Percentiles rank a stretch among this genome's conserved stretches.
Conservation (phyloP, 2,329 filamentous ascomycete genomes). For the Aspergillus sp. region DNA sequence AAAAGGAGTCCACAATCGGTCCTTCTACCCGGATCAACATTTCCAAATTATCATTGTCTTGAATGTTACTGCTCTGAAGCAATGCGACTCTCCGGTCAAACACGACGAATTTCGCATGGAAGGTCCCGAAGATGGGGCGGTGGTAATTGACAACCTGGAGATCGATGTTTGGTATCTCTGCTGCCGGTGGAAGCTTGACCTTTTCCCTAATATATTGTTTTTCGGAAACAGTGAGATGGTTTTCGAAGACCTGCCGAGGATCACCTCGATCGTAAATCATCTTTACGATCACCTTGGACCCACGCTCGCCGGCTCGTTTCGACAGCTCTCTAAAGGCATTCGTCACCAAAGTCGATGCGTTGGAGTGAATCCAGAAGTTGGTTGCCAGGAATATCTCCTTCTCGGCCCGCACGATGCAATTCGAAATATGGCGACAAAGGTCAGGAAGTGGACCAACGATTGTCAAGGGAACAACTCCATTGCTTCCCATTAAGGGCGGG, state of each 20-base stretch:
- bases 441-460: constrained; percentile 67
- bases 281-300: constrained; percentile 61
- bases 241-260: constrained; percentile 58
- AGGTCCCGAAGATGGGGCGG: constrained; percentile 64
- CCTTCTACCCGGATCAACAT: constrained; percentile 77
- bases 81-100: constrained; percentile 68
- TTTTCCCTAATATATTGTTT: constrained; percentile 55
- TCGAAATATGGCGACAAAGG: constrained; percentile 69
- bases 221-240: constrained; percentile 57
- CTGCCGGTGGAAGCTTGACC: constrained; percentile 56
- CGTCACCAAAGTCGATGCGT: constrained; percentile 63
- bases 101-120: constrained; percentile 74
- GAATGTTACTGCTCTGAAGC: constrained; percentile 73
- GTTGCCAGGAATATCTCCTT: constrained; percentile 70
- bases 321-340: constrained; percentile 67
- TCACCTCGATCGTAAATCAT: constrained; percentile 71
- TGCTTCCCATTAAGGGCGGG: constrained; percentile 56
- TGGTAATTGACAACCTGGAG: constrained; percentile 72
- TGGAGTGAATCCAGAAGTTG: constrained; percentile 69
- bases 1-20: constrained; percentile 69
- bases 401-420: constrained; percentile 68
- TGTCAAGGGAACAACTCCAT: constrained; percentile 63
- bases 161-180: constrained; percentile 67
- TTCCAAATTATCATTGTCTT: constrained; percentile 72
- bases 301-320: constrained; percentile 54